Evolutionary conservation across 192 early-diverging fungal genomes (phyloP).

Genomic region (Funneliformis geosporum): DNA sequence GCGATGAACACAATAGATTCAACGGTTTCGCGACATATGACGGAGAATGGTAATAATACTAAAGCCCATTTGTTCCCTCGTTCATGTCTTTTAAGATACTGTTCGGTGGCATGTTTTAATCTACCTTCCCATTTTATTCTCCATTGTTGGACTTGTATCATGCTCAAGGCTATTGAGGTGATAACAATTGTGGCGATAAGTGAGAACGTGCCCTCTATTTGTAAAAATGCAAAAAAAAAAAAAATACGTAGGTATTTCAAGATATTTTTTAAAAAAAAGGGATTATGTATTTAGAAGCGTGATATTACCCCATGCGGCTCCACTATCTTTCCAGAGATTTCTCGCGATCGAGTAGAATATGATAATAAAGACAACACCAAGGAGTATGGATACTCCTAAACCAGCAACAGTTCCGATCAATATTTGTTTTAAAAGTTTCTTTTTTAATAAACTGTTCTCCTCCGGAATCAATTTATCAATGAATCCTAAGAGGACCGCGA

Average conservation of each 20-base stretch:
- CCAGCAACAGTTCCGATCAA: conserved; percentile 75
- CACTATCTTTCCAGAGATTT: conserved; percentile 43
- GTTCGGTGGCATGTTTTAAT: conserved; percentile 52
- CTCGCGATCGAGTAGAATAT: conserved; percentile 62
- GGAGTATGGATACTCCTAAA: conserved; percentile 61
- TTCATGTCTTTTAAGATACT: conserved; percentile 40
- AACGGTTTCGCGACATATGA: conserved; percentile 83
- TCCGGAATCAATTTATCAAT: conserved; percentile 62
- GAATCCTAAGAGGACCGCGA: conserved; percentile 82
- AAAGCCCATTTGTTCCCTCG: conserved; percentile 63
- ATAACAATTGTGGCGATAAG: conserved; percentile 79
- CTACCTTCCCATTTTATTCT: conserved; percentile 79
- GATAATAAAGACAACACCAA: conserved; percentile 77
- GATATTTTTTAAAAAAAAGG: not conserved
- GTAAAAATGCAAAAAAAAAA: conserved; percentile 28
- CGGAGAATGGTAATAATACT: conserved; percentile 82
- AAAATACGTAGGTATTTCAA: not conserved
- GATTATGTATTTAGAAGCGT: not conserved
- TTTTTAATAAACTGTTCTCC: conserved; percentile 43
- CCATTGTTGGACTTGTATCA: conserved; percentile 72
- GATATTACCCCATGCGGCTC: conserved; percentile 12
- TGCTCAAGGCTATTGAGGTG: conserved; percentile 78
- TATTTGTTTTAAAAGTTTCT: conserved; percentile 65
- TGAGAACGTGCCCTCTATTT: conserved; percentile 74
- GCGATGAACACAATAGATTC: conserved; percentile 91